These are phyloP conservation scores for Fragilariopsis cylindrus DNA, from an alignment of 108 stramenopile species.

Conservation along the genomic window DNA sequence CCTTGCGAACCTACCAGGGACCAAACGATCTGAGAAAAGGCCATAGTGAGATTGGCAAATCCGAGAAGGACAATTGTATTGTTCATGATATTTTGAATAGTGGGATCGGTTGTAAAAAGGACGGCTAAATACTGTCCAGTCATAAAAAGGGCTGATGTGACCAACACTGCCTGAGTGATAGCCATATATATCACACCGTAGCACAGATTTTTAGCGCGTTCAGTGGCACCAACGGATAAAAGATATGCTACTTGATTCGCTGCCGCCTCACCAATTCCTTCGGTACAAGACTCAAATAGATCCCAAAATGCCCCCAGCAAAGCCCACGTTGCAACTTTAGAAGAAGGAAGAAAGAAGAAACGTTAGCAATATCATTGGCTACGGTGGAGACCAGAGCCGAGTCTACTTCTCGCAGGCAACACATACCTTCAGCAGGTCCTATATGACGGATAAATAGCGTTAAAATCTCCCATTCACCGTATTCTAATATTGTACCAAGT, in stretches of 20 bases:
- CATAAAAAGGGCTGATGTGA: conserved; percentile 57
- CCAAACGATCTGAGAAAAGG: conserved; percentile 62
- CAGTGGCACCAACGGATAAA: conserved; percentile 49
- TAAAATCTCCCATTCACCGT: conserved; percentile 75
- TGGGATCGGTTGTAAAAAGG: conserved; percentile 53
- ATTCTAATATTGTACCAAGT: conserved; percentile 62
- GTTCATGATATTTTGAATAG: conserved; percentile 59
- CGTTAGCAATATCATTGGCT: not conserved
- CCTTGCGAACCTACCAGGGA: conserved; percentile 68
- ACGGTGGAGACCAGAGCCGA: not conserved
- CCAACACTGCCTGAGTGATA: conserved; percentile 40
- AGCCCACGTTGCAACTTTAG: conserved; percentile 65
- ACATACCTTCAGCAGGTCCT: conserved; percentile 64
- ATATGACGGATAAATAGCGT: conserved; percentile 56
- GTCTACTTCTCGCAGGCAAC: not conserved
- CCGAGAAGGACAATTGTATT: conserved; percentile 63
- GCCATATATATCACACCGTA: conserved; percentile 56
- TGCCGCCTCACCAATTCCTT: conserved; percentile 75
- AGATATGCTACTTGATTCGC: conserved; percentile 66
- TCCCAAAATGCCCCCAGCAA: conserved; percentile 74
- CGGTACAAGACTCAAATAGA: conserved; percentile 67
- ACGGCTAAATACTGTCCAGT: conserved; percentile 39
- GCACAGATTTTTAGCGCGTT: conserved; percentile 52
- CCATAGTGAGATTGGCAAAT: conserved; percentile 67
- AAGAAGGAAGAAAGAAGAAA: not conserved